Base-by-base conservation (phyloP, 805 yeast genomes). In the Saturnispora halmiae region DNA sequence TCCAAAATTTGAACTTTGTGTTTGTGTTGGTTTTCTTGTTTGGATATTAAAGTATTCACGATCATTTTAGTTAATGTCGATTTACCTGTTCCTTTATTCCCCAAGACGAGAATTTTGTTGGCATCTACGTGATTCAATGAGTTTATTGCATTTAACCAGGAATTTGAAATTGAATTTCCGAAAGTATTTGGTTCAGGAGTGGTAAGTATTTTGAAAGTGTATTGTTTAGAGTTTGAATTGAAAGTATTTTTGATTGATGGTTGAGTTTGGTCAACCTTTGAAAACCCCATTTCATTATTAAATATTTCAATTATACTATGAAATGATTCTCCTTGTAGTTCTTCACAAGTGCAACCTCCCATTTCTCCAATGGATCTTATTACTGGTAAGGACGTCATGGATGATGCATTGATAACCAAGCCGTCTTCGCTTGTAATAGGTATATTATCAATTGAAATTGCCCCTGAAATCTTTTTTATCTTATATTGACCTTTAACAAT, bases 1-100 rank as follows among this genome's bases (percentile, higher is more conserved):
- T 88, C 96, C 31, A 88, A 49, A 29, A 77, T 70, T 16, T 70
- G 66, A 6, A 22, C 26, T 22, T 22, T 22, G n/a, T n/a, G n/a
- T n/a, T n/a, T n/a, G n/a, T n/a, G n/a, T 22, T 22, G 6, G 10
- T 19, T 21, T 20, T 19, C 2, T 2, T 50, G 48, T 0, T 40
- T 29, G 4, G 56, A 52, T 6, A 73, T 51, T 1, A 76, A 49
- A 18, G 61, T 61, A 49, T 83, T 82, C 4, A 74, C 41, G 5
- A 85, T 54, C 2, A 74, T 46, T 46, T 75, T 71, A 10, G 77
- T 57, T 34, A 82, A 67, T 0, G 94, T 80, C 1, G 95, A 81
- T 53, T 87, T 87, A 1, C 96, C 96, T 1, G 85, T 70, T 46
- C 81, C 82, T 53, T 84, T 86, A 31, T 77, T 69, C 0, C 88